Percentiles rank a stretch among this genome's conserved stretches.
These are phyloP conservation scores for Salvia splendens DNA, from an alignment of 257 asterid genomes.

Conservation along the genomic window DNA sequence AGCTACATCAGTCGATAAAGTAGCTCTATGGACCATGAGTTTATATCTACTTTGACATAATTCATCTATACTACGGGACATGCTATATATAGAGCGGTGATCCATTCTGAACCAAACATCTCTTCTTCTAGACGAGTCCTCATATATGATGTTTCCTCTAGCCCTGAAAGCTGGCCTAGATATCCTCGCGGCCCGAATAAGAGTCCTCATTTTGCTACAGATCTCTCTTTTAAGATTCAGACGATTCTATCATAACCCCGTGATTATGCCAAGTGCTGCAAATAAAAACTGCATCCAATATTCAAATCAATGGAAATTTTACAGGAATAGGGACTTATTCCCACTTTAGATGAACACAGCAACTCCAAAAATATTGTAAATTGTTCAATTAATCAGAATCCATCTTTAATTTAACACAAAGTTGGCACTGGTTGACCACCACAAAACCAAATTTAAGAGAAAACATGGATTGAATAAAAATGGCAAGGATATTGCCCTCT, in stretches of 20 bases:
- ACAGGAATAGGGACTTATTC: slow-evolving; percentile 16
- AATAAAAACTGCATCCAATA: slow-evolving; percentile 30
- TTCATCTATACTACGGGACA: slow-evolving; percentile 39
- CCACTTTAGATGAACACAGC: slow-evolving; percentile 18
- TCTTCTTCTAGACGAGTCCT: slow-evolving; percentile 36
- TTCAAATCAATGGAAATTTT: background rate
- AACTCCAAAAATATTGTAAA: background rate
- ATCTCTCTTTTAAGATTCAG: slow-evolving; percentile 22
- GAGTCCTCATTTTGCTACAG: slow-evolving; percentile 51
- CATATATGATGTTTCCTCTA: slow-evolving; percentile 33
- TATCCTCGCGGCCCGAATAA: slow-evolving; percentile 50
- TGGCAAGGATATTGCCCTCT: slow-evolving; percentile 6
- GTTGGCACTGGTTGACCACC: slow-evolving; percentile 5
- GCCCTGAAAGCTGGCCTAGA: slow-evolving; percentile 42
- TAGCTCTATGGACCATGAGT: slow-evolving; percentile 42
- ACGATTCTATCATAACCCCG: slow-evolving; percentile 20
- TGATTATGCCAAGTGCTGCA: slow-evolving; percentile 26
- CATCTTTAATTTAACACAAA: slow-evolving; percentile 16
- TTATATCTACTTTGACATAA: slow-evolving; percentile 40
- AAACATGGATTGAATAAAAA: background rate
- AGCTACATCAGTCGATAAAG: slow-evolving; percentile 54
- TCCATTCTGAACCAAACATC: slow-evolving; percentile 36
- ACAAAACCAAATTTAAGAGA: background rate
- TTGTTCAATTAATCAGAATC: slow-evolving; percentile 23
- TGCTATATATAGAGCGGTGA: slow-evolving; percentile 33